Percentiles rank a stretch among this genome's conserved stretches.
Evolutionary conservation across 495 filamentous ascomycete species (phyloP).

Genomic region (Thozetella sp.): DNA sequence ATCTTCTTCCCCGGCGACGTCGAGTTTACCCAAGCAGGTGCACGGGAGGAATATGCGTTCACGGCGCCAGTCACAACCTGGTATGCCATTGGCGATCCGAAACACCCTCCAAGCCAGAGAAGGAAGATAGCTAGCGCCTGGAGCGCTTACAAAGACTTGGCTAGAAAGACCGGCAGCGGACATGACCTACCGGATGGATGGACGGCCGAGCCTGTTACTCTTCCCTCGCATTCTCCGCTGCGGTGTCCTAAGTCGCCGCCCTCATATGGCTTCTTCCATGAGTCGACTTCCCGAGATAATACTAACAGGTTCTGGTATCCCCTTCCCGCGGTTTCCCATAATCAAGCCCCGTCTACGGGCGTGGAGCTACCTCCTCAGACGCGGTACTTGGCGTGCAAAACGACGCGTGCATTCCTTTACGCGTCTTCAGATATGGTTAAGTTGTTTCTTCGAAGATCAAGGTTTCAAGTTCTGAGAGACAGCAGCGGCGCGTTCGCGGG

Average conservation of each 20-base stretch:
- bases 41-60: neutral
- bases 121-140: neutral
- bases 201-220: no score
- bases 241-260: no score
- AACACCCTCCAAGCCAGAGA: neutral
- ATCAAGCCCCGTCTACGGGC: neutral
- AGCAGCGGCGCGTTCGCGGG: neutral
- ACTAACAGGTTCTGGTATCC: neutral
- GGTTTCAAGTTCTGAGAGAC: neutral
- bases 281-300: no score
- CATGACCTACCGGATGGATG: neutral
- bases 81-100: neutral
- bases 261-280: neutral
- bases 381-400: neutral
- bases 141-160: neutral
- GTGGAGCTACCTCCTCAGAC: neutral
- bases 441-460: no score
- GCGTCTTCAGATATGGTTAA: no score
- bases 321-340: neutral
- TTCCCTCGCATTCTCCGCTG: neutral
- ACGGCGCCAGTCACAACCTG: neutral
- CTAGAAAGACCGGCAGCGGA: neutral
- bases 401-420: neutral
- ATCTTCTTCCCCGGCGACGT: neutral
- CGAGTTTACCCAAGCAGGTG: neutral